Percentiles rank a stretch among this genome's conserved stretches.
Conservation (phyloP, 306 rosid species). For the Glycine tomentella region DNA sequence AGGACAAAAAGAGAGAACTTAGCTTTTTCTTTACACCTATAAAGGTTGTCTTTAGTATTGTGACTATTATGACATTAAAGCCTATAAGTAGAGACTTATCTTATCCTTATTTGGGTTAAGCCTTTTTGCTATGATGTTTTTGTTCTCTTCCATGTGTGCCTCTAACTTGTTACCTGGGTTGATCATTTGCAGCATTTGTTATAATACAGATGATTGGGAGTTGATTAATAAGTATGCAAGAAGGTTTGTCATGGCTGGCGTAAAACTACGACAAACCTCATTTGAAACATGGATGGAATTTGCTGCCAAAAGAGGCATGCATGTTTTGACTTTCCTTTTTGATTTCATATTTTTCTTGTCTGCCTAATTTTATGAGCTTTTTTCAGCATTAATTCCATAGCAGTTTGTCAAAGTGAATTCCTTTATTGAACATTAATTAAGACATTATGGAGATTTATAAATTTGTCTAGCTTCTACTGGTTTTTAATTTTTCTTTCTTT, state of each 20-base stretch:
- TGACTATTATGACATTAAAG: background rate
- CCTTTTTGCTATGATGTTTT: conserved; percentile 29
- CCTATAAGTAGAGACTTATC: background rate
- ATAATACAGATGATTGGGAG: conserved; percentile 71
- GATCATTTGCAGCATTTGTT: conserved; percentile 80
- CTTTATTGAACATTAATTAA: conserved; percentile 30
- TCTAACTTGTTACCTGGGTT: conserved; percentile 41
- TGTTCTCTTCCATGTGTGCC: conserved; percentile 32
- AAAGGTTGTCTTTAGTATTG: background rate
- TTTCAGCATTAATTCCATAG: conserved; percentile 27
- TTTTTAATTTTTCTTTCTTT: conserved; percentile 25
- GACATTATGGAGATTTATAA: conserved; percentile 28
- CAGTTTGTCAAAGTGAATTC: conserved; percentile 29
- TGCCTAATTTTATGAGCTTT: conserved; percentile 12
- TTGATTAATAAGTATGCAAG: conserved; percentile 76
- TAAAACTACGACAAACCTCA: conserved; percentile 77
- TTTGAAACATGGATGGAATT: conserved; percentile 77
- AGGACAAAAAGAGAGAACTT: conserved; percentile 25
- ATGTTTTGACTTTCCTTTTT: conserved; percentile 30
- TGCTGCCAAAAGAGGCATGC: conserved; percentile 76
- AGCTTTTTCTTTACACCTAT: background rate
- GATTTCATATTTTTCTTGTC: background rate
- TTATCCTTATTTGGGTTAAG: conserved; percentile 19
- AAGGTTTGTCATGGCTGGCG: conserved; percentile 75
- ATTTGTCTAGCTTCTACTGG: conserved; percentile 12